phyloP scores from a whole-genome alignment of 345 rosid species.

The Citrus australasica region DNA sequence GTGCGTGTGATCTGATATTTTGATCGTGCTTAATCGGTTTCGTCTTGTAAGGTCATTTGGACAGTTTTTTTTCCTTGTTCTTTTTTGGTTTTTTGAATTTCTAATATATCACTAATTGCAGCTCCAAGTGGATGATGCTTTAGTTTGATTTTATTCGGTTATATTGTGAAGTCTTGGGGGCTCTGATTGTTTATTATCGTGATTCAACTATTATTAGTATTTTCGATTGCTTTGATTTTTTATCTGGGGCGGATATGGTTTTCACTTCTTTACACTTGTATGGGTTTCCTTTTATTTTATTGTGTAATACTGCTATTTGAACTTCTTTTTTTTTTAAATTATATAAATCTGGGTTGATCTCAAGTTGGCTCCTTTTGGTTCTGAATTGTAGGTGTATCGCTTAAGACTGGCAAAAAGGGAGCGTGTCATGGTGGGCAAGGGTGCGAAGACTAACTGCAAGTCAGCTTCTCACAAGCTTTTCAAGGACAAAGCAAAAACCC shows the following conservation, averaged over 20 bases:
- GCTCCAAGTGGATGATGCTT: background rate
- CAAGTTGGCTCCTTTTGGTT: conserved; percentile 7
- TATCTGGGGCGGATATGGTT: background rate
- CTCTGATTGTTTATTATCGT: background rate
- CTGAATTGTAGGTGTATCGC: conserved; percentile 23
- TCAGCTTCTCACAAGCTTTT: conserved; percentile 93
- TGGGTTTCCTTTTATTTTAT: background rate
- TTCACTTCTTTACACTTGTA: background rate
- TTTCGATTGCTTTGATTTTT: background rate
- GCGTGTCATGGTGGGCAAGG: conserved; percentile 61
- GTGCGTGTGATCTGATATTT: conserved; percentile 13
- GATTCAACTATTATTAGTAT: background rate
- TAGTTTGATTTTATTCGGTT: background rate
- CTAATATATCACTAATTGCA: background rate
- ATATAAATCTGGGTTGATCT: conserved; percentile 8
- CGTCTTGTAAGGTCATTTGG: conserved; percentile 7
- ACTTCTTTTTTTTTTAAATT: background rate
- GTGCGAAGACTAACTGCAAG: conserved; percentile 80
- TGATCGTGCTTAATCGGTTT: background rate
- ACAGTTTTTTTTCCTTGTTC: background rate
- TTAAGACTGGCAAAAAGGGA: conserved; percentile 14
- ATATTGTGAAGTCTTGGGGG: background rate
- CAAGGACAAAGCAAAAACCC: conserved; percentile 93
- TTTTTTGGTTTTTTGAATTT: no score
- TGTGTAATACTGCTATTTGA: no score